Evolutionary conservation across 495 filamentous ascomycete genomes (phyloP).

Genomic region (Niebla homalea): DNA sequence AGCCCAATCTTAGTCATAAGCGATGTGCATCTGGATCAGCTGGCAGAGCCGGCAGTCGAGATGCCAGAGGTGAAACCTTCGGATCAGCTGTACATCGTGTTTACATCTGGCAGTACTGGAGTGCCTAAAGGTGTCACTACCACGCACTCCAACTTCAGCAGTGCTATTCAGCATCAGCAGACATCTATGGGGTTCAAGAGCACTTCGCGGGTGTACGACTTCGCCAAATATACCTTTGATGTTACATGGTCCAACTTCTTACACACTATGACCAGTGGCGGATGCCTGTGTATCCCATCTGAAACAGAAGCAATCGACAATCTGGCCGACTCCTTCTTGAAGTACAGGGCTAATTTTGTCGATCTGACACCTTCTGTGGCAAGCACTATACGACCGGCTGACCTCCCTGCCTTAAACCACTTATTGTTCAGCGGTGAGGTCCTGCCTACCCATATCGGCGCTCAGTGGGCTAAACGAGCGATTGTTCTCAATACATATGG

Average conservation of each 20-base stretch:
- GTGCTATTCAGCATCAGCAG: slow-evolving; percentile 30
- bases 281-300: slow-evolving; percentile 45
- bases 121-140: slow-evolving; percentile 37
- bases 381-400: slow-evolving; percentile 30
- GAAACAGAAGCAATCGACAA: slow-evolving; percentile 42
- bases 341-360: slow-evolving; percentile 33
- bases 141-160: slow-evolving; percentile 31
- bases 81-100: slow-evolving; percentile 9
- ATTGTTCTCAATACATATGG: slow-evolving; percentile 25
- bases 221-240: slow-evolving; percentile 41
- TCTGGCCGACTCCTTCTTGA: slow-evolving; percentile 31
- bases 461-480: slow-evolving; percentile 36
- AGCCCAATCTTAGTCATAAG: neutral
- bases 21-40: neutral
- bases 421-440: slow-evolving; percentile 29
- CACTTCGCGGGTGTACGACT: slow-evolving; percentile 34
- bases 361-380: slow-evolving; percentile 40
- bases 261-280: slow-evolving; percentile 37
- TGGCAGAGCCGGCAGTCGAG: neutral
- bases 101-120: slow-evolving; percentile 26
- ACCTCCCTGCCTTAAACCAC: slow-evolving; percentile 30
- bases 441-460: slow-evolving; percentile 32
- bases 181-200: slow-evolving; percentile 22
- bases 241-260: slow-evolving; percentile 35
- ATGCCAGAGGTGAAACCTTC: neutral